Base-by-base conservation (phyloP, 495 filamentous ascomycete genomes). In the Amniculicola lignicola region DNA sequence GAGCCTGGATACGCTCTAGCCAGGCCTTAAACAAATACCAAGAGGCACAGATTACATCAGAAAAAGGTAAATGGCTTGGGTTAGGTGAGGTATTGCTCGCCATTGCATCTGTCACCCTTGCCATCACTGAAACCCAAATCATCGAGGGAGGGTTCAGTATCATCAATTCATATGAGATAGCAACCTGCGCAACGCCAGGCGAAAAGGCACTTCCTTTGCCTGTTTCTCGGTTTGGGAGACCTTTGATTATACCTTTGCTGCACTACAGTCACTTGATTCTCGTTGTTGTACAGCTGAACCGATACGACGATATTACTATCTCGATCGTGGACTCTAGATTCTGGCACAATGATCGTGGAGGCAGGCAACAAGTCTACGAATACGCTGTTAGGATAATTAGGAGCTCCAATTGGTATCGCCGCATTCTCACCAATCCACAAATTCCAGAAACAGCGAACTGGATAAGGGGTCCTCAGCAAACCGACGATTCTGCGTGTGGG, bases 31-130 rank as follows among this genome's bases (percentile, higher is more conserved):
- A n/a, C n/a, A n/a, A n/a, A n/a, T n/a, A n/a, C n/a, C n/a, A n/a
- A n/a, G n/a, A n/a, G n/a, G n/a, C n/a, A n/a, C n/a, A 19, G 10
- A 19, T 40, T 19, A 18, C 37, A 10, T 18, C 7, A 9, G 16
- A 40, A 40, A 12, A 10, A 9, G 37, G 37, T 6, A 19, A 18
- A 9, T 40, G 11, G 4, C 4, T 25, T 45, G 7, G 15, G 4
- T 22, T 18, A 23, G 28, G 21, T 7, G 16, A 35, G 14, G 28
- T 50, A 11, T 9, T 33, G 11, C 45, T 11, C 9, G 45, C 9
- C 10, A 37, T 50, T 50, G 45, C 45, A 10, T 35, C 45, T 11
- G 45, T 50, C 11, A 36, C 28, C 12, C 23, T 35, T n/a, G 45
- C 45, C 5, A 33, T 50, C 45, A 50, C 5, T 21, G 10, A 37